Base-by-base conservation (phyloP, 2,329 filamentous ascomycete genomes). In the Ophiosphaerella narmari region DNA sequence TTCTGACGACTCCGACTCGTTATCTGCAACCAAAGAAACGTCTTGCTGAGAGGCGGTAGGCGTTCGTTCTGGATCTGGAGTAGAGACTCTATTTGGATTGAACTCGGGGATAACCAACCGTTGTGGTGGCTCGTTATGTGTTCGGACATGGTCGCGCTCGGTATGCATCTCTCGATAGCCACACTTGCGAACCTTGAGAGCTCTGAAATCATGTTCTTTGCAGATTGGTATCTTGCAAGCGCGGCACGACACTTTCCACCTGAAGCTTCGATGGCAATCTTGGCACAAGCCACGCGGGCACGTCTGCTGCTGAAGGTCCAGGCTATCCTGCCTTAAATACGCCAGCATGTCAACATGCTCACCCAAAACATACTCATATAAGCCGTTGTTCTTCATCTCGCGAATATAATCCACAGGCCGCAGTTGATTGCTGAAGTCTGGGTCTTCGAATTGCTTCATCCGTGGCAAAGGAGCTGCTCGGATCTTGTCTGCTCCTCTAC, bases 241-340 rank as follows among this genome's bases (percentile, higher is more conserved):
- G 59, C 81, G 80, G 65, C 82, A 85, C 34, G 80, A 76, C n/a
- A 84, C 77, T 59, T 82, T 83, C 82, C 82, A 85, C 40, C 80
- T 76, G 39, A 81, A 79, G n/a, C 78, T 80, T 26, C 78, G 76
- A 55, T 82, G 82, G 63, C 82, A 85, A 49, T 83, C 80, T 43
- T 81, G 77, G 61, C 82, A 85, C 14, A 85, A 65, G 39, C 81
- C 82, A 37, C 82, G 77, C 2, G 82, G 82, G 61, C 78, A 83
- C 21, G 75, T 75, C 37, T 71, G 63, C n/a, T 69, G 67, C 46
- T 75, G 74, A 13, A 75, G 61, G 13, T 77, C 65, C 63, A 81
- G 50, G 65, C 72, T 70, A 63, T 75, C 71, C 39, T 73, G 72
- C 55, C 71, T 69, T 32, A 76, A 54, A 47, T 74, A 74, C 2